Evolutionary conservation across 495 filamentous ascomycete genomes (phyloP).

Genomic region (Aspergillus steynii): DNA sequence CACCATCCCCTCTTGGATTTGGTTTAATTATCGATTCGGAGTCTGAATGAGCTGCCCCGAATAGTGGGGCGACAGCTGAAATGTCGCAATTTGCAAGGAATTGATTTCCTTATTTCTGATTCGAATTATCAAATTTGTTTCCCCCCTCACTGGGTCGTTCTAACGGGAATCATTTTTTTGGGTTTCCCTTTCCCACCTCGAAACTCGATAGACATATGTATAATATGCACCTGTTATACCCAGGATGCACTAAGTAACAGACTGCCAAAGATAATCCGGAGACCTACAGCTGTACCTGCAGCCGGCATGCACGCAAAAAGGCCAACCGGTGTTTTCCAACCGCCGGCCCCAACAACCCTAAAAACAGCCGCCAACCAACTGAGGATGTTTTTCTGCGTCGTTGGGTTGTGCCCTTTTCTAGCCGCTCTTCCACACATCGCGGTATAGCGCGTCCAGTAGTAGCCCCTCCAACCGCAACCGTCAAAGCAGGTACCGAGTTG

Average conservation of each 20-base stretch:
- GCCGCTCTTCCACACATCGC: not conserved
- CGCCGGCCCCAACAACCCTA: not conserved
- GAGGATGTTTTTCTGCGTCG: not conserved
- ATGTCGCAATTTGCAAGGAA: not conserved
- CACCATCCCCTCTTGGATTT: not conserved
- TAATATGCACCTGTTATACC: not conserved
- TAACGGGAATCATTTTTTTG: not conserved
- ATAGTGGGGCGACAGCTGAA: not conserved
- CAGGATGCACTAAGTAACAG: not conserved
- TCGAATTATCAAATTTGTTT: not conserved
- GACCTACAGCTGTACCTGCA: slow-evolving; percentile 20
- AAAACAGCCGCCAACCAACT: not conserved
- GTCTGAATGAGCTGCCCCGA: not conserved
- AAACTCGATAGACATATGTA: not conserved
- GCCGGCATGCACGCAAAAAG: slow-evolving; percentile 18
- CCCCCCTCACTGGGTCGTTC: not conserved
- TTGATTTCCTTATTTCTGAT: not conserved
- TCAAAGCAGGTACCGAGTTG: not conserved
- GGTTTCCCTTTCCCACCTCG: not conserved
- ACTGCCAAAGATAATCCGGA: not conserved
- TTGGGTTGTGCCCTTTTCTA: not conserved
- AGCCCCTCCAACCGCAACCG: too few relatives aligned
- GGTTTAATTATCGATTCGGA: not conserved
- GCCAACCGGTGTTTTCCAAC: not conserved
- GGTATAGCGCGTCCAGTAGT: not conserved